Conservation (phyloP, 2,329 filamentous ascomycete genomes). For the Talaromyces rugulosus region DNA sequence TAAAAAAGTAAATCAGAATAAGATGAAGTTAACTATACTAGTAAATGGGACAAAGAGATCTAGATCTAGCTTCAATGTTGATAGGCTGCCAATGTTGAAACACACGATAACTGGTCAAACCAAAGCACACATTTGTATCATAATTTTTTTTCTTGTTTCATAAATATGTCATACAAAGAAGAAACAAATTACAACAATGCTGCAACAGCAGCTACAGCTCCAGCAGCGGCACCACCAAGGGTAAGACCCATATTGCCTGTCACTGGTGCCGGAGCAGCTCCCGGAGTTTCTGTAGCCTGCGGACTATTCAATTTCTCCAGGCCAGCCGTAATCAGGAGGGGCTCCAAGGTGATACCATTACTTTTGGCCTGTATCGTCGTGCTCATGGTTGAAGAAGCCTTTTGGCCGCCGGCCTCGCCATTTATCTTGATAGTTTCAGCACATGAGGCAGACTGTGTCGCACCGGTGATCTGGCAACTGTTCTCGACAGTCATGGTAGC, state of each 20-base stretch:
- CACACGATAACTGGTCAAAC: too few relatives aligned
- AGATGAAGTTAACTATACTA: too few relatives aligned
- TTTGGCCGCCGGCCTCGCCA: background rate
- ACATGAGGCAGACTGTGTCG: constrained; percentile 16
- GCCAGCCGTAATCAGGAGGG: constrained; percentile 17
- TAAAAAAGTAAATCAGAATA: too few relatives aligned
- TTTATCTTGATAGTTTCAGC: constrained; percentile 7
- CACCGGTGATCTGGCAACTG: constrained; percentile 17
- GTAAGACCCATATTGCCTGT: constrained; percentile 10
- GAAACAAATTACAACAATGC: background rate
- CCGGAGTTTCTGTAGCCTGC: constrained; percentile 11
- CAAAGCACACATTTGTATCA: too few relatives aligned
- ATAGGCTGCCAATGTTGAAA: too few relatives aligned
- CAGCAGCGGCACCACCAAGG: constrained; percentile 23
- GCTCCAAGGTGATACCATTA: constrained; percentile 13
- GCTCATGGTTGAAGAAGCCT: constrained; percentile 3
- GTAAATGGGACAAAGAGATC: too few relatives aligned
- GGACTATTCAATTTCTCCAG: constrained; percentile 15
- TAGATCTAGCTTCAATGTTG: too few relatives aligned
- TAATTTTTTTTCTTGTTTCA: too few relatives aligned
- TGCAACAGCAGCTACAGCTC: constrained; percentile 29
- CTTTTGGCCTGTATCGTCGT: constrained; percentile 3
- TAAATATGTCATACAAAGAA: too few relatives aligned
- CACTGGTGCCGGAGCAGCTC: constrained; percentile 5
- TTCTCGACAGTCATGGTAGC: constrained; percentile 10